Evolutionary conservation across 306 rosid species (phyloP).

Genomic region (Dalbergia cochinchinensis): DNA sequence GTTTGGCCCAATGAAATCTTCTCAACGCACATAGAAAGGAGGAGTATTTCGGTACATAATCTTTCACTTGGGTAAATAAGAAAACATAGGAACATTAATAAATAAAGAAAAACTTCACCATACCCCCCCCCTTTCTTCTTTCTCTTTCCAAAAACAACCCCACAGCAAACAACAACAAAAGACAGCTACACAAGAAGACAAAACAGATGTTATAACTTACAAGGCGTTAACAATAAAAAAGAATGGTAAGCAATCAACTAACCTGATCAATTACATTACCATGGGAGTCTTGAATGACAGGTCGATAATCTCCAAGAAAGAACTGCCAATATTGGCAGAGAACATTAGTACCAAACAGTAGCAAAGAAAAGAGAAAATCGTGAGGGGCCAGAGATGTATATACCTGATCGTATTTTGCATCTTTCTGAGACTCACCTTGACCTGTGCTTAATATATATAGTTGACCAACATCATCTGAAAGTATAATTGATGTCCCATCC

Average conservation of each 20-base stretch:
- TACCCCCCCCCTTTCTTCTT: too few relatives aligned
- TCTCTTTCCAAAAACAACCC: background rate
- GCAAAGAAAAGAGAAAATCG: constrained; percentile 36
- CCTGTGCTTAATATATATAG: constrained; percentile 88
- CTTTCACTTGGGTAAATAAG: background rate
- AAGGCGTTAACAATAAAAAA: constrained; percentile 30
- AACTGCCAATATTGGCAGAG: constrained; percentile 65
- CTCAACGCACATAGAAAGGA: background rate
- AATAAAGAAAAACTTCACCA: background rate
- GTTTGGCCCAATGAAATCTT: background rate
- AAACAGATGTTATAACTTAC: constrained; percentile 9
- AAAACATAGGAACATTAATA: background rate
- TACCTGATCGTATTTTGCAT: constrained; percentile 99
- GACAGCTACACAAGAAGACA: constrained; percentile 20
- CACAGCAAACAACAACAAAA: background rate
- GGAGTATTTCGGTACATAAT: constrained; percentile 11
- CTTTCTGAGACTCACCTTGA: constrained; percentile 94
- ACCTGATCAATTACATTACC: constrained; percentile 98
- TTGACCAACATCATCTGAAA: constrained; percentile 98
- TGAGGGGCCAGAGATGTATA: constrained; percentile 33
- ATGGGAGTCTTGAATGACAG: constrained; percentile 82
- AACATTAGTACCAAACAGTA: constrained; percentile 41
- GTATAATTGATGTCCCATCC: constrained; percentile 97
- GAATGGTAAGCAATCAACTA: constrained; percentile 45
- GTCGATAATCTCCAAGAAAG: constrained; percentile 99